These are phyloP conservation scores for Pythium biforme DNA, from an alignment of 352 stramenopile species.

Conservation along the genomic window DNA sequence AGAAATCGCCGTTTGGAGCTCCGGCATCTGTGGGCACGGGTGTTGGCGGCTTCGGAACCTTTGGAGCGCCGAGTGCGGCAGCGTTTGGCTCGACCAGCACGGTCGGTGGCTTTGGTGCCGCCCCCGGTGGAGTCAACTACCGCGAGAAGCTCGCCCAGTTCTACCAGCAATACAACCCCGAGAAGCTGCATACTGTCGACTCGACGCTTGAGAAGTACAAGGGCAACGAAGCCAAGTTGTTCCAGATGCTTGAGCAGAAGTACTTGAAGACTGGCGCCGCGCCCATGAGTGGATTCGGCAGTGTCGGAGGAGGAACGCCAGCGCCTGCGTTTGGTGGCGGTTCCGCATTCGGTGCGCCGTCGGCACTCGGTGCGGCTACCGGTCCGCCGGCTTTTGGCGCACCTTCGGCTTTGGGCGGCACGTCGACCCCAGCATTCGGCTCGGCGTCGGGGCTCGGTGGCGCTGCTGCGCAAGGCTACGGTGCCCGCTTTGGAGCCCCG, in stretches of 20 bases:
- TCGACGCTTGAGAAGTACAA: conserved; percentile 73
- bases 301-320: conserved; percentile 14
- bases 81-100: conserved; percentile 7
- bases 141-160: conserved; percentile 60
- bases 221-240: conserved; percentile 62
- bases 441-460: conserved; percentile 47
- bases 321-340: conserved; percentile 46
- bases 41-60: conserved; percentile 3
- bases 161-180: conserved; percentile 74
- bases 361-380: conserved; percentile 9
- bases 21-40: conserved; percentile 2
- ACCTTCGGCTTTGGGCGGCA: conserved; percentile 40
- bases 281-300: conserved; percentile 36
- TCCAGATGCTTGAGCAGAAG: conserved; percentile 77
- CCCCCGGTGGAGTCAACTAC: conserved; percentile 34
- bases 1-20: conserved; percentile 23
- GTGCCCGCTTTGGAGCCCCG: conserved; percentile 34
- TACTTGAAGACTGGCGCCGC: conserved; percentile 47
- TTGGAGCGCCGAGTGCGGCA: not conserved
- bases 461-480: conserved; percentile 17
- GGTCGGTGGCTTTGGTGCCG: conserved; percentile 33
- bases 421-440: conserved; percentile 41
- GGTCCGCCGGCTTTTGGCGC: conserved; percentile 41
- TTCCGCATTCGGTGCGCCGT: conserved; percentile 38
- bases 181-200: conserved; percentile 68